Percentiles rank a stretch among this genome's conserved stretches.
phyloP scores from a whole-genome alignment of 306 rosid genomes.

The Fragaria vesca region DNA sequence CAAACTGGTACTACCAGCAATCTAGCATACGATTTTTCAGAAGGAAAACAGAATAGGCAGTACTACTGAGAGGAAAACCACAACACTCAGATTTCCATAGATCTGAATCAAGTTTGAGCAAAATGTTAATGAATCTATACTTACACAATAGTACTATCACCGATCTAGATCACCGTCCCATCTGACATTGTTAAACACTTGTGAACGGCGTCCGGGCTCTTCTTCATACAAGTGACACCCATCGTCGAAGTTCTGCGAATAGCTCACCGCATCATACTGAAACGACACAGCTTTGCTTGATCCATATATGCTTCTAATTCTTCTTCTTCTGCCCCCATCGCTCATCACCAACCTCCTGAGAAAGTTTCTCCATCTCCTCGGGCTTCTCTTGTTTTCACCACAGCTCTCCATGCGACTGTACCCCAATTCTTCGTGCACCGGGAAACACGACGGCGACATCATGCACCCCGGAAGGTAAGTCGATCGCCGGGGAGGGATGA shows the following conservation, averaged over 20 bases:
- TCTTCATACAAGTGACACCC: constrained; percentile 48
- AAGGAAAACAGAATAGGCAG: not conserved
- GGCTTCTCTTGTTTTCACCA: constrained; percentile 22
- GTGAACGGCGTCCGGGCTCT: constrained; percentile 35
- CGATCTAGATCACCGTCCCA: constrained; percentile 18
- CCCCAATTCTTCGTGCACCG: constrained; percentile 38
- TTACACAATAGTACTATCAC: not conserved
- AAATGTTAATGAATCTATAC: not conserved
- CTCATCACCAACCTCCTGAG: constrained; percentile 51
- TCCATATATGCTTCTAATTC: constrained; percentile 25
- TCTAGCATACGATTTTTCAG: not conserved
- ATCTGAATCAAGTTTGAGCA: not conserved
- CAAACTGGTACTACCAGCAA: not conserved
- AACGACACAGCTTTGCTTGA: constrained; percentile 50
- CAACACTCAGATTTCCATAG: not conserved
- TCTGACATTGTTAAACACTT: constrained; percentile 37
- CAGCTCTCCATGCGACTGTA: constrained; percentile 48
- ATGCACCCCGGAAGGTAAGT: constrained; percentile 36
- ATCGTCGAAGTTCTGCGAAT: constrained; percentile 79
- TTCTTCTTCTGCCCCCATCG: constrained; percentile 39
- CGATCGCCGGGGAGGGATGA: constrained; percentile 21
- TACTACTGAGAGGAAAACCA: not conserved
- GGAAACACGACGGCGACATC: constrained; percentile 56
- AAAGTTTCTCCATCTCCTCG: constrained; percentile 47
- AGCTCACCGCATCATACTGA: constrained; percentile 82